Conservation (phyloP, 208 protist genomes). For the Angomonas deanei region DNA sequence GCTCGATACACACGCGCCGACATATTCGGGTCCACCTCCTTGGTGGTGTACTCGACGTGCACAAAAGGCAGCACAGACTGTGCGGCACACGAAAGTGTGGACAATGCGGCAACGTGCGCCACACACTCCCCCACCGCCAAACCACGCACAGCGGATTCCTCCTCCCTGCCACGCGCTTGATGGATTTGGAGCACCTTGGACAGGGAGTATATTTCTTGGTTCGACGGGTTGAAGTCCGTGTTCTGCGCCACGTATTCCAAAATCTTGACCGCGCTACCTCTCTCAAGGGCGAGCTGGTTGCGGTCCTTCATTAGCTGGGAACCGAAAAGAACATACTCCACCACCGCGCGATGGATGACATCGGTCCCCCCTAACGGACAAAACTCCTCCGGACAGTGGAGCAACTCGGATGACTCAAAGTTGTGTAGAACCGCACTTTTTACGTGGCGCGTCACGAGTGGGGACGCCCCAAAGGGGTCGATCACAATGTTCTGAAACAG, state of each 20-base stretch:
- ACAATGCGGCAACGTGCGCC: background rate
- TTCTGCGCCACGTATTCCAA: background rate
- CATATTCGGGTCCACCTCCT: background rate
- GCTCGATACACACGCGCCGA: background rate
- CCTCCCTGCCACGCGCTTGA: too few species aligned
- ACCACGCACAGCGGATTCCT: background rate
- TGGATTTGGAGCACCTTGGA: background rate
- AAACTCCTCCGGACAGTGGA: conserved; percentile 39
- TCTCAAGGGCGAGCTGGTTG: background rate
- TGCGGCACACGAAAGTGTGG: background rate
- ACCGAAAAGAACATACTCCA: conserved; percentile 19
- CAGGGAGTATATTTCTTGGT: background rate
- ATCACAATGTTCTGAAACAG: conserved; percentile 23
- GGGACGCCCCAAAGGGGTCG: conserved; percentile 17
- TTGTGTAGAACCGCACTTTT: conserved; percentile 37
- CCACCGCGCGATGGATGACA: conserved; percentile 20
- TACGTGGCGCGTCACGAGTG: conserved; percentile 35
- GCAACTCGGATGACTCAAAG: conserved; percentile 55
- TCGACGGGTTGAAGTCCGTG: background rate
- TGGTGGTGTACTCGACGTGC: conserved; percentile 3
- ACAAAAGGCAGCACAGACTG: conserved; percentile 3
- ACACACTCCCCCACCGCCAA: background rate
- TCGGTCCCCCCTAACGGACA: conserved; percentile 31
- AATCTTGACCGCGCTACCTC: background rate
- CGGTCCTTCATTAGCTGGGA: background rate